Base-by-base conservation (phyloP, 441 rosid genomes). In the Gossypium davidsonii region DNA sequence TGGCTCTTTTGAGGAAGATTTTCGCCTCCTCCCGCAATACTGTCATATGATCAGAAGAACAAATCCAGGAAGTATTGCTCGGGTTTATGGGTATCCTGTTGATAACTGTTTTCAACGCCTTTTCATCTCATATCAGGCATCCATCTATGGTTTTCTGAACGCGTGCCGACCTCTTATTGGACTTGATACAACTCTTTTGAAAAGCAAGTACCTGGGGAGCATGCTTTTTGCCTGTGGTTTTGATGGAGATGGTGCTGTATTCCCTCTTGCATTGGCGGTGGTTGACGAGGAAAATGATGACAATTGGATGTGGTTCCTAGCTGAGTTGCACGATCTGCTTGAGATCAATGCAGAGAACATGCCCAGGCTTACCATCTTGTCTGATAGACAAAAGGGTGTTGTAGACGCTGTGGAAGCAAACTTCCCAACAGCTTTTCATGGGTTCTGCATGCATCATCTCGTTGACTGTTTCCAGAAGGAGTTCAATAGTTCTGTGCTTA, bases 341-440 rank as follows among this genome's bases (percentile, higher is more conserved):
- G 93, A 87, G 75, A 74, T 82, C 49, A 88, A 82, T 73, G 74
- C 79, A 0, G 91, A 85, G 71, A 87, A 86, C 87, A 88, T 87
- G 91, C 96, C 93, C 28, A 86, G 79, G 79, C 91, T 90, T 62
- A 88, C 96, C 55, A 83, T 90, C 55, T 77, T 90, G 55, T 90
- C 96, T 12, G 82, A 76, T 74, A 80, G 87, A 74, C 84, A 86
- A 17, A 55, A 69, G 59, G 80, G 84, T 34, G 80, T 87, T 48
- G 77, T 75, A 39, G 91, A 86, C 34, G 91, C 85, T 51, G 86
- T 88, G 7, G 88, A 87, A 31, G 78, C 79, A 14, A 84, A 82
- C 67, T 90, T 90, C 70, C 93, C 91, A 60, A 86, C 87, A 3
- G 93, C 93, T 42, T 90, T 89, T 65, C 91, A 90, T 71, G 90